Evolutionary conservation across 768 basidiomycete genomes (phyloP), one percentile per base, ranked within the genome.

Genomic region (Goffeauzyma gilvescens): DNA sequence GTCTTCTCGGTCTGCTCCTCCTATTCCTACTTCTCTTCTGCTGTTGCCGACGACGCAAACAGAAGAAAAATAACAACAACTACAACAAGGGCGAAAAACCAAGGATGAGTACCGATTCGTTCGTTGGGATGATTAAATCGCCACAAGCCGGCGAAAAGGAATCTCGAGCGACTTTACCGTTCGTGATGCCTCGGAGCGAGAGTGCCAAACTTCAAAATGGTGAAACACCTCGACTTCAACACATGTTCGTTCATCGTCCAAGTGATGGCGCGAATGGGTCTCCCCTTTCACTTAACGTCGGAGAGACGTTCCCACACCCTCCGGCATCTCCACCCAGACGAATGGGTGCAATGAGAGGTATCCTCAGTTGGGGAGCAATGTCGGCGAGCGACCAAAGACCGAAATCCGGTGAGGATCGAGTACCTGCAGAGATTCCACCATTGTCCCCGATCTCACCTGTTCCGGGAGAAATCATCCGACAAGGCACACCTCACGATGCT

Each of bases 391-490:
- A n/a, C n/a, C n/a, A 35, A 8, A 18, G 13, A 10, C 33, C 13
- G 10, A 35, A 35, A 18, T 35, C 33, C 24, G 25, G 27, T 5
- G 39, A 26, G 18, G 30, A 9, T 30, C 39, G 22, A n/a, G 39
- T 26, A n/a, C 8, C 33, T 7, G n/a, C n/a, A n/a, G n/a, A n/a
- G n/a, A n/a, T n/a, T n/a, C n/a, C n/a, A n/a, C n/a, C n/a, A n/a
- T n/a, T n/a, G n/a, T n/a, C n/a, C n/a, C n/a, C n/a, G n/a, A 44
- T 25, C 53, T 62, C 50, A 28, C 54, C 36, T 50, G 54, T 14
- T 28, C 43, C 51, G 13, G 59, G 59, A 15, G 62, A 59, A 37
- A 58, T 63, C 22, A 61, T 63, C 39, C 51, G 54, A 0, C 27
- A 45, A 8, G 45, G 38, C 14, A 41, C 34, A 1, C 40, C 44